Conservation (phyloP, 768 basidiomycete genomes). For the Trametes coccinea region DNA sequence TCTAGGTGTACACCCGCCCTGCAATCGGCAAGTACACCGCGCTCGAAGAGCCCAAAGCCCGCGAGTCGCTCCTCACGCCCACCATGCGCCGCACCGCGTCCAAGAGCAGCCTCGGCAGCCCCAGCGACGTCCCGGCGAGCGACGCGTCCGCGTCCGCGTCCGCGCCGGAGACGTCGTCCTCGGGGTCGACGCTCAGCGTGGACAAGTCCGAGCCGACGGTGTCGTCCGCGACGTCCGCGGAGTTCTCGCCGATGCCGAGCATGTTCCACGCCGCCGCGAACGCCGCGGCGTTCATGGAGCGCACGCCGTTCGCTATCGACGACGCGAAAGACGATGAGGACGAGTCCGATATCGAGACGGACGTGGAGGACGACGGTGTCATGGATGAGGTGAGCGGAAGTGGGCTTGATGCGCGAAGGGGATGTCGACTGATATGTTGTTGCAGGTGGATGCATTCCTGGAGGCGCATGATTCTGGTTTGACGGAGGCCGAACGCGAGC, state of each 20-base stretch:
- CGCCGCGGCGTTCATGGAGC: slow-evolving; percentile 77
- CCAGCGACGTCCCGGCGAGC: slow-evolving; percentile 34
- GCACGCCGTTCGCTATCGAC: slow-evolving; percentile 96
- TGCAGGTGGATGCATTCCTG: slow-evolving; percentile 87
- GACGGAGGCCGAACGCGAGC: slow-evolving; percentile 74
- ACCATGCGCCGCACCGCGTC: slow-evolving; percentile 61
- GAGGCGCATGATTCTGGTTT: slow-evolving; percentile 90
- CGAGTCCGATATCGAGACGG: slow-evolving; percentile 50
- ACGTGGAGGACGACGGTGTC: slow-evolving; percentile 68
- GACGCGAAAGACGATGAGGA: slow-evolving; percentile 87
- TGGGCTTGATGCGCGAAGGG: background rate
- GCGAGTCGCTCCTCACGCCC: slow-evolving; percentile 82
- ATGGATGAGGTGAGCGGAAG: slow-evolving; percentile 72
- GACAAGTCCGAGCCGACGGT: slow-evolving; percentile 35
- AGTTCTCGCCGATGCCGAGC: slow-evolving; percentile 53
- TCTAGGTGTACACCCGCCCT: slow-evolving; percentile 69
- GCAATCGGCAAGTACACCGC: slow-evolving; percentile 85
- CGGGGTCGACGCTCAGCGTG: slow-evolving; percentile 51
- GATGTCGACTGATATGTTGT: background rate
- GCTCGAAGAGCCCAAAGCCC: slow-evolving; percentile 83
- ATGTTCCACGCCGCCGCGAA: slow-evolving; percentile 76
- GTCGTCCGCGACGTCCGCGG: slow-evolving; percentile 26
- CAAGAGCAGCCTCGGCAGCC: slow-evolving; percentile 47
- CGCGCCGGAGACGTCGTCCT: slow-evolving; percentile 28
- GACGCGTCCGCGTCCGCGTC: slow-evolving; percentile 11